Evolutionary conservation across 2,329 filamentous ascomycete genomes (phyloP).

Genomic region (Claviceps sp.): DNA sequence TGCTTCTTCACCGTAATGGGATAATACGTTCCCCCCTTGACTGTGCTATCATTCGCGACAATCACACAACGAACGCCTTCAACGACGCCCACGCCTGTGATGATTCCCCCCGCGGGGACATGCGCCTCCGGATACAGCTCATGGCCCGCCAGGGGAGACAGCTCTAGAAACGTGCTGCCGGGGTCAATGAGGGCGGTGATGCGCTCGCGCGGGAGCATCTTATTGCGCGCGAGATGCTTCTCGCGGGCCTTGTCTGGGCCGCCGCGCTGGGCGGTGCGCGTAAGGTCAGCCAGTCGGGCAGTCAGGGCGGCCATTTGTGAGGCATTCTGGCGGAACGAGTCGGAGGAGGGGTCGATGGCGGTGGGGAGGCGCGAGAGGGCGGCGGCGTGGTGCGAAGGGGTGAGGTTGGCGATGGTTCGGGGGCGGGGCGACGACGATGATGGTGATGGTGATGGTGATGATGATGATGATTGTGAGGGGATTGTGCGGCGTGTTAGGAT

Average conservation of each 20-base stretch:
- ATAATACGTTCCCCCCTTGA: slow-evolving; percentile 95
- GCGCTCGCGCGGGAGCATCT: slow-evolving; percentile 88
- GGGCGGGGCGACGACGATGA: slow-evolving; percentile 8
- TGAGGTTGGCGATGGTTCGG: slow-evolving; percentile 57
- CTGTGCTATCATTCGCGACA: slow-evolving; percentile 90
- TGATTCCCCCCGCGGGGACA: slow-evolving; percentile 78
- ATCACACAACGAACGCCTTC: slow-evolving; percentile 87
- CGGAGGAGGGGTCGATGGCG: slow-evolving; percentile 60
- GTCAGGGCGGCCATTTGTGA: slow-evolving; percentile 63
- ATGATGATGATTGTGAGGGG: slow-evolving; percentile 11
- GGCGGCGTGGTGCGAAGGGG: slow-evolving; percentile 65
- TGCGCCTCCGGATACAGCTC: slow-evolving; percentile 78
- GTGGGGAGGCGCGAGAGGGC: slow-evolving; percentile 71
- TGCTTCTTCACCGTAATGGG: slow-evolving; percentile 98
- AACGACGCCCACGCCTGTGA: slow-evolving; percentile 82
- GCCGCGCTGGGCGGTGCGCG: slow-evolving; percentile 57
- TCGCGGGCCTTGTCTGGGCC: slow-evolving; percentile 70
- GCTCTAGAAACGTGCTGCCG: slow-evolving; percentile 79
- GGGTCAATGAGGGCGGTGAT: slow-evolving; percentile 79
- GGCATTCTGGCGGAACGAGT: slow-evolving; percentile 72
- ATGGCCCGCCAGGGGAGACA: slow-evolving; percentile 84
- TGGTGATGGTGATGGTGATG: slow-evolving; percentile 15
- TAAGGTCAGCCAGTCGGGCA: slow-evolving; percentile 53
- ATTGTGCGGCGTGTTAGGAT: slow-evolving; percentile 7
- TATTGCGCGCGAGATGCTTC: slow-evolving; percentile 76